A percentile compares a stretch with the other conserved stretches of the same genome.
Conservation (phyloP, 192 early-diverging fungal species). For the Obelidium mucronatum region DNA sequence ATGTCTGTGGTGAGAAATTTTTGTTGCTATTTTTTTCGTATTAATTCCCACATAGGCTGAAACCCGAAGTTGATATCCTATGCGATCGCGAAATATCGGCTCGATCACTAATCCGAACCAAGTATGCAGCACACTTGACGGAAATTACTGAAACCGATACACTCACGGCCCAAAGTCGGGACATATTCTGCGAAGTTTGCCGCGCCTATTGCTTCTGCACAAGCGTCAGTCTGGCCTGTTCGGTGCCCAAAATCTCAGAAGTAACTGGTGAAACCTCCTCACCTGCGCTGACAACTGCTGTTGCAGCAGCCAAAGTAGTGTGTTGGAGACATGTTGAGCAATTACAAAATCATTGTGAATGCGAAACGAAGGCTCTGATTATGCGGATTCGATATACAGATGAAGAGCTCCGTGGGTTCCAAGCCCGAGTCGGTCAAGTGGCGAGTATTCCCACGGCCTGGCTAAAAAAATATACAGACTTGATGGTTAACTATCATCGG, state of each 20-base stretch:
- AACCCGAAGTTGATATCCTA: constrained; percentile 31
- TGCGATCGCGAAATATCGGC: constrained; percentile 37
- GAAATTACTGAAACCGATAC: constrained; percentile 24
- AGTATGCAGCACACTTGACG: constrained; percentile 8
- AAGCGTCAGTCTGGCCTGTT: constrained; percentile 11
- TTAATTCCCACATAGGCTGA: background rate
- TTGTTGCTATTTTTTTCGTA: background rate
- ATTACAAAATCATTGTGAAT: constrained; percentile 55
- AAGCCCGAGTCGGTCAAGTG: constrained; percentile 19
- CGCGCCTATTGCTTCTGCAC: constrained; percentile 43
- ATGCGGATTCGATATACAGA: constrained; percentile 63
- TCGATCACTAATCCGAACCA: constrained; percentile 33
- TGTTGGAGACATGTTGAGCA: constrained; percentile 70
- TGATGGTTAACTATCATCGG: constrained; percentile 32
- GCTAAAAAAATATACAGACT: constrained; percentile 31
- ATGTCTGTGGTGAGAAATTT: constrained; percentile 39
- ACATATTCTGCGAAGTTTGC: constrained; percentile 54
- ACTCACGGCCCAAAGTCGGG: constrained; percentile 23
- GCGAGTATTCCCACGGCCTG: constrained; percentile 40
- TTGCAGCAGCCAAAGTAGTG: constrained; percentile 66
- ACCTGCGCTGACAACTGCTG: background rate
- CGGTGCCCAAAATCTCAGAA: background rate
- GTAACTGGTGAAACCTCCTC: background rate
- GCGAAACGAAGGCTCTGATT: constrained; percentile 39
- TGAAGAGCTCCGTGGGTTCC: constrained; percentile 48